phyloP scores from a whole-genome alignment of 306 rosid species.

The Begonia masoniana region DNA sequence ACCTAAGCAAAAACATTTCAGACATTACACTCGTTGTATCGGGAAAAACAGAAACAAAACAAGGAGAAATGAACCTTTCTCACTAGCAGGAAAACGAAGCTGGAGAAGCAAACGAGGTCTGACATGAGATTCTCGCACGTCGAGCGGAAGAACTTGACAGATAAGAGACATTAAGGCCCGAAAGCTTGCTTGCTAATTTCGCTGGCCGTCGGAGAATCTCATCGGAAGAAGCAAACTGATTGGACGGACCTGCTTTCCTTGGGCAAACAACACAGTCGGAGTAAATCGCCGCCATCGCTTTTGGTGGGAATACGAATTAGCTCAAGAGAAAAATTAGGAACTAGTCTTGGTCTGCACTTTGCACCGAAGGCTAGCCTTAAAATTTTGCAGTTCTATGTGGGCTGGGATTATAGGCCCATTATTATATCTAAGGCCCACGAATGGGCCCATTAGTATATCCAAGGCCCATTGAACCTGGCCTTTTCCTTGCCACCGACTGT shows the following conservation, averaged over 20 bases:
- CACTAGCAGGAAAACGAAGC: constrained; percentile 20
- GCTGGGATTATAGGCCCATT: no score
- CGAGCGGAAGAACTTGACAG: constrained; percentile 11
- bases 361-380: no score
- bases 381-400: no score
- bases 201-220: constrained; percentile 19
- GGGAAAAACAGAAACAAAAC: no score
- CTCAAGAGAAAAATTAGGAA: neutral
- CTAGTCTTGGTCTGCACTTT: no score
- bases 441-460: no score
- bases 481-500: no score
- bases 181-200: constrained; percentile 6
- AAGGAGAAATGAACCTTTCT: constrained; percentile 12
- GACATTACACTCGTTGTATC: no score
- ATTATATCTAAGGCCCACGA: no score
- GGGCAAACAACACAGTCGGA: constrained; percentile 15
- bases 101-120: constrained; percentile 15
- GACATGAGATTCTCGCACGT: constrained; percentile 36
- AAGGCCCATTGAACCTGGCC: no score
- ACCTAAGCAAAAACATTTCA: no score
- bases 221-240: constrained; percentile 11
- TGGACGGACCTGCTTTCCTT: constrained; percentile 7
- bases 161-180: constrained; percentile 17
- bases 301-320: neutral
- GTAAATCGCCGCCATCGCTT: constrained; percentile 35